Conservation (phyloP, 2,329 filamentous ascomycete species). For the Blumeria graminis region DNA sequence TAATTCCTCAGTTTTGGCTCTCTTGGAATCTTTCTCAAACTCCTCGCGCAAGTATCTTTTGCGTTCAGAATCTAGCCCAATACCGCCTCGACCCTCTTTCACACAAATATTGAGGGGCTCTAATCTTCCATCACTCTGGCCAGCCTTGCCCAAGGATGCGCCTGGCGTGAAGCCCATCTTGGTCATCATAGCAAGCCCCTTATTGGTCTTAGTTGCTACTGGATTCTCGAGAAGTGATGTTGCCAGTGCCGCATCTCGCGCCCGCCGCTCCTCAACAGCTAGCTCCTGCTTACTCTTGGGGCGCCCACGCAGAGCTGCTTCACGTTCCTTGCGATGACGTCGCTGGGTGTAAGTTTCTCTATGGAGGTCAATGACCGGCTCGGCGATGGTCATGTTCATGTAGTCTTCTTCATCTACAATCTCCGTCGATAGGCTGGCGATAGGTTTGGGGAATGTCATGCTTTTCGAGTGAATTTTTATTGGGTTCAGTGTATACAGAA, state of each 20-base stretch:
- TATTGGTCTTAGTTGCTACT: constrained; percentile 31
- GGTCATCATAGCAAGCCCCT: constrained; percentile 89
- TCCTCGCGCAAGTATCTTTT: constrained; percentile 52
- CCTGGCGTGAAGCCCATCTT: constrained; percentile 77
- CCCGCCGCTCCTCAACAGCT: constrained; percentile 45
- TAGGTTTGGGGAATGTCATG: too few species aligned
- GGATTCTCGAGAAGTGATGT: constrained; percentile 36
- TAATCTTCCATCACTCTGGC: constrained; percentile 19
- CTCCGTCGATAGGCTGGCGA: background rate
- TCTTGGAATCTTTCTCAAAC: constrained; percentile 32
- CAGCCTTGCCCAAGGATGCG: constrained; percentile 43
- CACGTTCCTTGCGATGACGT: constrained; percentile 19
- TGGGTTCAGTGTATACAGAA: too few species aligned
- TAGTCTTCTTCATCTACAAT: constrained; percentile 75
- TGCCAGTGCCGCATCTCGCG: constrained; percentile 52
- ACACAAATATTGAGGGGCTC: constrained; percentile 57
- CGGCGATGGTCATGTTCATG: constrained; percentile 81
- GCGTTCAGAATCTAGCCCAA: constrained; percentile 62
- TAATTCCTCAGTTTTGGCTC: constrained; percentile 35
- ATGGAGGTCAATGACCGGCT: constrained; percentile 23
- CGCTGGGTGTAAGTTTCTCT: constrained; percentile 40
- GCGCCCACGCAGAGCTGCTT: constrained; percentile 42
- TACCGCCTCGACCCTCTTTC: constrained; percentile 60
- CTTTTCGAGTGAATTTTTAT: too few species aligned
- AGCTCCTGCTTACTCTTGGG: constrained; percentile 65